phyloP scores from a whole-genome alignment of 129 eudicot species.

The Flaveria sonorensis region DNA sequence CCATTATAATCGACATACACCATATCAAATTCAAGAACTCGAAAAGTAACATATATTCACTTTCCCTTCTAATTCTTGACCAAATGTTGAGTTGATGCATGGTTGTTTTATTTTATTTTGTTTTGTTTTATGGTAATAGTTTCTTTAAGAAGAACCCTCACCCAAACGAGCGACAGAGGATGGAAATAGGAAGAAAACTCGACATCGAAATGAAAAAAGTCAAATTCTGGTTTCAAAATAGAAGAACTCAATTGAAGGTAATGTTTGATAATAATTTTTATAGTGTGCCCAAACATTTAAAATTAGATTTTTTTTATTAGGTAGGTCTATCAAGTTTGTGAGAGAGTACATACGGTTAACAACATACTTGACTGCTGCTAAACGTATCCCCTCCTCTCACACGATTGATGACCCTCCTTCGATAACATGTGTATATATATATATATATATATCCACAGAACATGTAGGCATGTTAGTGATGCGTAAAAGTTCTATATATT shows the following conservation, averaged over 20 bases:
- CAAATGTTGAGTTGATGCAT: not conserved
- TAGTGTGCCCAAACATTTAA: too few species aligned
- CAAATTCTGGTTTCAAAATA: constrained; percentile 81
- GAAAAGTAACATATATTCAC: constrained; percentile 4
- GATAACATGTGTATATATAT: too few species aligned
- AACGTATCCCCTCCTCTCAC: too few species aligned
- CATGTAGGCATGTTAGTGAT: too few species aligned
- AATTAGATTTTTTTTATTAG: too few species aligned
- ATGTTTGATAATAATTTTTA: not conserved
- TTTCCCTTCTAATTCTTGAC: not conserved
- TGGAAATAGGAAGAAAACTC: constrained; percentile 54
- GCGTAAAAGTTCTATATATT: too few species aligned
- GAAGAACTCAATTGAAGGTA: constrained; percentile 80
- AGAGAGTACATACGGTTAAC: too few species aligned
- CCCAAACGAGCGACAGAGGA: constrained; percentile 60
- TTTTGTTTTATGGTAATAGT: constrained; percentile 27
- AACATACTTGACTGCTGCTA: too few species aligned
- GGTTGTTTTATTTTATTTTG: not conserved
- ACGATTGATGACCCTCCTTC: too few species aligned
- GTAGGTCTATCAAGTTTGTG: too few species aligned
- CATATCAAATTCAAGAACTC: constrained; percentile 14
- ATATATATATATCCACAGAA: too few species aligned
- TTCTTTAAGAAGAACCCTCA: constrained; percentile 58
- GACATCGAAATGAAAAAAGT: constrained; percentile 54
- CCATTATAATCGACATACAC: constrained; percentile 18